Evolutionary conservation across 805 yeast species (phyloP).

Genomic region (Naumovozyma castellii): DNA sequence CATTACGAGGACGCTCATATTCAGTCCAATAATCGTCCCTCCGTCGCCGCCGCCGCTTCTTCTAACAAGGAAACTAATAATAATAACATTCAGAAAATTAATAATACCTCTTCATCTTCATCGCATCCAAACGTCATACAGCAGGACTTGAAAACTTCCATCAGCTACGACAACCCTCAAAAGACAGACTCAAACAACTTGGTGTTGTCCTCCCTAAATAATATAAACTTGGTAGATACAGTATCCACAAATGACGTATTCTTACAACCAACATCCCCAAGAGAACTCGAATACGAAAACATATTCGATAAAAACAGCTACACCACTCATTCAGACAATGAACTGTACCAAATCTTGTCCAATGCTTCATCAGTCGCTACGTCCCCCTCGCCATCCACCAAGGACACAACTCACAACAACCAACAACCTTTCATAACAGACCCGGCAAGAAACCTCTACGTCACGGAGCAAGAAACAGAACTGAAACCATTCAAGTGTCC

Average conservation of each 20-base stretch:
- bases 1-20: constrained; percentile 95
- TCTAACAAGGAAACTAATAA: background rate
- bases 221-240: constrained; percentile 56
- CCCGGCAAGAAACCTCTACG: constrained; percentile 90
- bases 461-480: constrained; percentile 73
- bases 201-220: background rate
- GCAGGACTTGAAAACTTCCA: background rate
- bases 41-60: constrained; percentile 29
- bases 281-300: constrained; percentile 5
- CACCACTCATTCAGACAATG: background rate
- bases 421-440: background rate
- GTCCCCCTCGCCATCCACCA: background rate
- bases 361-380: background rate
- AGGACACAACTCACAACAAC: background rate
- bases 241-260: constrained; percentile 92
- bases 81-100: background rate
- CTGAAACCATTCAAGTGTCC: constrained; percentile 96
- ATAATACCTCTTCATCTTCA: constrained; percentile 1
- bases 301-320: background rate
- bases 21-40: constrained; percentile 36
- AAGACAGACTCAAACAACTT: background rate
- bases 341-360: background rate
- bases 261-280: constrained; percentile 29
- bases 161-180: background rate
- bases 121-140: background rate